Conservation (phyloP, 345 rosid genomes). For the Rhizophora mangle region DNA sequence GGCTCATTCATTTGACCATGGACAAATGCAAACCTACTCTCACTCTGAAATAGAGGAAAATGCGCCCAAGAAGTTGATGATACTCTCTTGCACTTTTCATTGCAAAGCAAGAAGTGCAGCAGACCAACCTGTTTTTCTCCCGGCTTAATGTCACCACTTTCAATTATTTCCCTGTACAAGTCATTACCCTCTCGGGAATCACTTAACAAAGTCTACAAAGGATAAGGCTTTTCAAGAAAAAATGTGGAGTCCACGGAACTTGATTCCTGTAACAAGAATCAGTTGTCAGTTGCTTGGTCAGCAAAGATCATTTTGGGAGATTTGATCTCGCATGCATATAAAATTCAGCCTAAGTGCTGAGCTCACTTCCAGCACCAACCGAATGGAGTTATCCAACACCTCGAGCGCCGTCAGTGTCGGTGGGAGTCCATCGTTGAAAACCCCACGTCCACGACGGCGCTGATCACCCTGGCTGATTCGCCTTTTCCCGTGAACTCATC, state of each 20-base stretch:
- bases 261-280: constrained; percentile 93
- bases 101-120: background rate
- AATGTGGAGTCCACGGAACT: constrained; percentile 34
- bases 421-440: constrained; percentile 87
- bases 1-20: constrained; percentile 99
- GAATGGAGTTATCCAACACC: constrained; percentile 58
- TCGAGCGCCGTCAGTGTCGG: constrained; percentile 94
- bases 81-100: background rate
- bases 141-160: constrained; percentile 98
- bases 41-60: constrained; percentile 44
- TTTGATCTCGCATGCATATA: background rate
- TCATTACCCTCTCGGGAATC: constrained; percentile 75
- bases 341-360: constrained; percentile 46
- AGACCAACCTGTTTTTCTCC: constrained; percentile 77
- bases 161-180: constrained; percentile 97
- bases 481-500: constrained; percentile 88
- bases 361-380: constrained; percentile 91
- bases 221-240: background rate
- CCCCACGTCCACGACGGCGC: constrained; percentile 89
- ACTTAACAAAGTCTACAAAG: background rate
- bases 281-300: constrained; percentile 91
- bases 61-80: background rate
- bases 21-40: constrained; percentile 92
- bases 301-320: background rate
- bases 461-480: constrained; percentile 77